Evolutionary conservation across 768 basidiomycete species (phyloP), one percentile per base, ranked within the genome.

Genomic region (Lactifluus piperatus): DNA sequence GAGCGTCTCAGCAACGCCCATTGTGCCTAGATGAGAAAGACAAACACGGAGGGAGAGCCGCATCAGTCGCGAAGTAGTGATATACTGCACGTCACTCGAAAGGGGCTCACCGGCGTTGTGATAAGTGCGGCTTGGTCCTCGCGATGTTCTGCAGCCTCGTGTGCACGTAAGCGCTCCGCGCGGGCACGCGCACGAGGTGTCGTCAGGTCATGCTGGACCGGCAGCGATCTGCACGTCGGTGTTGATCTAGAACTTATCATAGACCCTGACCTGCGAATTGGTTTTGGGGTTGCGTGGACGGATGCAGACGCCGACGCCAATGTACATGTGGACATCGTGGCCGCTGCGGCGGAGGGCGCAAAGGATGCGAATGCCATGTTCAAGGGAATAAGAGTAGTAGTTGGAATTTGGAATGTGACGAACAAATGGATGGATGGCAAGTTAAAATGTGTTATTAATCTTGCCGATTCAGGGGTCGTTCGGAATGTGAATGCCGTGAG

Each of bases 1-100:
- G 81, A 77, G 51, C 68, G 65, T 22, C 68, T 20, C 27, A 76
- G 62, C 4, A 68, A 64, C 7, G 70, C 69, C 54, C 72, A 56
- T 56, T 69, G 68, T 36, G 67, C 70, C 74, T 75, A 51, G 2
- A 4, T n/a, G 39, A 34, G 18, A n/a, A 26, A 26, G 24, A 3
- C 2, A 47, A 32, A 54, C 1, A 18, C 5, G 4, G 16, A 13
- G 10, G 43, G 11, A 13, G 10, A 34, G 3, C 22, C 43, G n/a
- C 20, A 9, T 41, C 41, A 41, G n/a, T 41, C 41, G 41, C 18
- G 9, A 9, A 13, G n/a, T 18, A 8, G 39, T 8, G 18, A 20
- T 20, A 10, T 18, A 16, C 18, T 18, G 7, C 13, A 36, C 6
- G 20, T 7, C 34, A 36, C 4, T 10, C 11, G 18, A 13, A 3